A percentile compares a stretch with the other conserved stretches of the same genome.
Conservation (phyloP, 768 basidiomycete species). For the Sporobolomyces phaffii region DNA sequence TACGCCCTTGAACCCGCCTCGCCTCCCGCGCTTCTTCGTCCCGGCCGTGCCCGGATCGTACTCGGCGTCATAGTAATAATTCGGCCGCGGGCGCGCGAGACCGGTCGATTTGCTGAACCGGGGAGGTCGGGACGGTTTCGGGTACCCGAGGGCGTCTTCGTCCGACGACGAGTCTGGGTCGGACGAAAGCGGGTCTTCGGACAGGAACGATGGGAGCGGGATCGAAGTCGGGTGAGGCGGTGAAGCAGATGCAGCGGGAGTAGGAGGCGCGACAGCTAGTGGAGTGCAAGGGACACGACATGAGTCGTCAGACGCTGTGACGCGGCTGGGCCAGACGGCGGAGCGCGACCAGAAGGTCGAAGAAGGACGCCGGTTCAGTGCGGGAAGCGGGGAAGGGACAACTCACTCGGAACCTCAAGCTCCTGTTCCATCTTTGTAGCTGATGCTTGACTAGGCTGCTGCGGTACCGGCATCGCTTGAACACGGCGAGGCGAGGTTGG, state of each 20-base stretch:
- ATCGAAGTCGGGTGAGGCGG: constrained; percentile 6
- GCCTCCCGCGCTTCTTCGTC: constrained; percentile 35
- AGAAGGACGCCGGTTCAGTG: too few relatives aligned
- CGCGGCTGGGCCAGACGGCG: too few relatives aligned
- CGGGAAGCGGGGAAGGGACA: background rate
- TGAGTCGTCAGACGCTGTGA: background rate
- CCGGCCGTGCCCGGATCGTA: constrained; percentile 36
- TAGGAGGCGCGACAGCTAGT: background rate
- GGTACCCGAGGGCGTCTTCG: constrained; percentile 25
- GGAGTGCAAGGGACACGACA: too few relatives aligned
- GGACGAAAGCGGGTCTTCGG: constrained; percentile 26
- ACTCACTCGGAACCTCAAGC: too few relatives aligned
- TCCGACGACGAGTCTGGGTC: constrained; percentile 28
- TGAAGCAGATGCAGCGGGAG: constrained; percentile 13
- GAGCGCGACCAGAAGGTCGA: too few relatives aligned
- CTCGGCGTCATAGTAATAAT: constrained; percentile 38
- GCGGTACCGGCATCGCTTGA: background rate
- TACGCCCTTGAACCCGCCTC: constrained; percentile 57
- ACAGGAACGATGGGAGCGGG: constrained; percentile 29
- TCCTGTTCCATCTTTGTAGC: background rate
- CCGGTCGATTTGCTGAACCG: constrained; percentile 18
- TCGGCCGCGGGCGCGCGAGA: constrained; percentile 21
- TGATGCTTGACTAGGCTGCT: background rate
- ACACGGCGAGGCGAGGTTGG: background rate
- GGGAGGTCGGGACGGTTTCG: constrained; percentile 11